phyloP scores from a whole-genome alignment of 768 basidiomycete genomes.

The Crassisporium funariophilum region DNA sequence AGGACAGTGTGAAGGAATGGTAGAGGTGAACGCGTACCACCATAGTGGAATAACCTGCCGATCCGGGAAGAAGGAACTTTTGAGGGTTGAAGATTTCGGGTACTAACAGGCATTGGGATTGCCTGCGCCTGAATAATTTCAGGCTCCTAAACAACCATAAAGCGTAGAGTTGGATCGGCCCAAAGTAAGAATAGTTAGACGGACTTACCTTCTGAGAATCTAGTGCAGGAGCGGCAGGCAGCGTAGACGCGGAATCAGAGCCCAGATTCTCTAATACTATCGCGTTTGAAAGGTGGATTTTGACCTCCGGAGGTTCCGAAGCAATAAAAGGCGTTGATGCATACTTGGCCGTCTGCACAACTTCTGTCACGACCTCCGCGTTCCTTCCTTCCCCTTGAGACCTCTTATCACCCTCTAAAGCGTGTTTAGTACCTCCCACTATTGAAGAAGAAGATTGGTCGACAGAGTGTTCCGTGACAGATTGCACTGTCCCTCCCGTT shows the following conservation, averaged over 20 bases:
- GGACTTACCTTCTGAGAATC: not conserved
- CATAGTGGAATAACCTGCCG: slow-evolving; percentile 92
- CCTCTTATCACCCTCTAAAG: not conserved
- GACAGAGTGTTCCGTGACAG: not conserved
- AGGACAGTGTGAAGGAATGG: not conserved
- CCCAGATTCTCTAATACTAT: too few species aligned
- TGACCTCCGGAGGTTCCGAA: too few species aligned
- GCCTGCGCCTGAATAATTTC: not conserved
- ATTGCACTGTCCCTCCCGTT: slow-evolving; percentile 9
- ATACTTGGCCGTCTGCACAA: too few species aligned
- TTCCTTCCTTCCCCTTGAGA: not conserved
- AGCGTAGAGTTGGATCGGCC: not conserved
- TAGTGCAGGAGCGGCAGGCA: too few species aligned
- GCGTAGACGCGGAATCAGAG: too few species aligned
- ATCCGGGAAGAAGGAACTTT: slow-evolving; percentile 90
- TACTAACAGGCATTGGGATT: slow-evolving; percentile 14
- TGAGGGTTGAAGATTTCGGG: slow-evolving; percentile 69
- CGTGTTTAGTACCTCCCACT: not conserved
- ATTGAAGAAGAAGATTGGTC: not conserved
- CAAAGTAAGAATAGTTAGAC: not conserved
- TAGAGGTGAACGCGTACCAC: slow-evolving; percentile 51
- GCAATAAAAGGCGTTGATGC: too few species aligned
- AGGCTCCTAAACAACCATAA: slow-evolving; percentile 6
- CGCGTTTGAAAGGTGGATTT: too few species aligned
- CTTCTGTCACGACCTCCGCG: too few species aligned